Percentiles rank a stretch among this genome's conserved stretches.
phyloP scores from a whole-genome alignment of 2,329 filamentous ascomycete species.

The Fusarium agapanthi region DNA sequence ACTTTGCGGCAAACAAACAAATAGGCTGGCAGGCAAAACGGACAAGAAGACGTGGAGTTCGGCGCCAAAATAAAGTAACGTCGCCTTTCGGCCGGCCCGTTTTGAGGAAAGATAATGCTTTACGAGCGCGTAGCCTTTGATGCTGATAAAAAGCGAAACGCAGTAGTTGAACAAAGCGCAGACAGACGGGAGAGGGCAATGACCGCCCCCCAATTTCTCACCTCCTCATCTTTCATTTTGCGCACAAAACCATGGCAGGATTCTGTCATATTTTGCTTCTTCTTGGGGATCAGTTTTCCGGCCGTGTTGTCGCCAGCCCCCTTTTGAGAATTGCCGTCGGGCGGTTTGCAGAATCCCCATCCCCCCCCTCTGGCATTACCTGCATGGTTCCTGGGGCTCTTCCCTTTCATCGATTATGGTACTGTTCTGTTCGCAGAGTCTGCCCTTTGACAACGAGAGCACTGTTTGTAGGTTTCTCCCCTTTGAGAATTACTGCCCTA shows the following conservation, averaged over 20 bases:
- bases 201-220: not conserved
- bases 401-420: not conserved
- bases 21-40: not conserved
- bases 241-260: not conserved
- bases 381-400: not conserved
- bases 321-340: too few relatives aligned
- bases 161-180: not conserved
- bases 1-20: not conserved
- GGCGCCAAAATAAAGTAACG: not conserved
- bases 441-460: too few relatives aligned
- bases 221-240: not conserved
- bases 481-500: too few relatives aligned
- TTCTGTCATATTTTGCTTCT: not conserved
- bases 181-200: not conserved
- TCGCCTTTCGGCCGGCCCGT: not conserved
- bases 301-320: not conserved
- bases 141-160: not conserved
- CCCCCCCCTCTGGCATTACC: not conserved
- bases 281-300: too few relatives aligned
- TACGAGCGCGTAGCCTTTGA: not conserved
- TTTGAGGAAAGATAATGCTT: not conserved
- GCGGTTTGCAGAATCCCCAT: too few relatives aligned
- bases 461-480: too few relatives aligned
- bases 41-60: not conserved
- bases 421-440: not conserved